Percentiles rank a stretch among this genome's conserved stretches.
These are phyloP conservation scores for Pisolithus tinctorius DNA, from an alignment of 768 basidiomycete genomes.

Conservation along the genomic window DNA sequence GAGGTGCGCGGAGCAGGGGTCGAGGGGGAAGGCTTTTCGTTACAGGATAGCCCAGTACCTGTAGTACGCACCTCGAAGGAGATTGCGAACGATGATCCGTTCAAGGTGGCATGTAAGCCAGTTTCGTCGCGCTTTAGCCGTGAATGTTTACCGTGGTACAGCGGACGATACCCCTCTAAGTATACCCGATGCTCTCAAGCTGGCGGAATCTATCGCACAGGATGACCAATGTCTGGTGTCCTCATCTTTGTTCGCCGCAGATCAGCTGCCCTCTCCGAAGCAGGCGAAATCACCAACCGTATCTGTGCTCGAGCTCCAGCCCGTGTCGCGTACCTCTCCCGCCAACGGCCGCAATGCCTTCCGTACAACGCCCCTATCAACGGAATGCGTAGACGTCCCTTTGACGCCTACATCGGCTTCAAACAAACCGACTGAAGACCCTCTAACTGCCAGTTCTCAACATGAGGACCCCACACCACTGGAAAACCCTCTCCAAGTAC, in stretches of 20 bases:
- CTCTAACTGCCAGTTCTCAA: too few relatives aligned
- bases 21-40: background rate
- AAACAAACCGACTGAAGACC: too few relatives aligned
- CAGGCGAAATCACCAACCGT: slow-evolving; percentile 10
- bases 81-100: slow-evolving; percentile 2
- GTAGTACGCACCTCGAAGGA: slow-evolving; percentile 2
- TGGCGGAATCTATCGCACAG: background rate
- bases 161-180: background rate
- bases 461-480: background rate
- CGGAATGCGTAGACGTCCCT: background rate
- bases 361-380: background rate
- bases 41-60: background rate
- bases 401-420: background rate
- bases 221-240: background rate
- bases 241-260: slow-evolving; percentile 6
- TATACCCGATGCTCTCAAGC: too few relatives aligned
- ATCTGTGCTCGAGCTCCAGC: slow-evolving; percentile 12
- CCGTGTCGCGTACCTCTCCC: background rate
- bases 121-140: background rate
- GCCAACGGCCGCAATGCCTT: background rate
- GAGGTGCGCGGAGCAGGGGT: background rate
- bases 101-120: background rate
- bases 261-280: slow-evolving; percentile 5
- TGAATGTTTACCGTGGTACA: background rate
- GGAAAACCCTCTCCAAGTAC: background rate